phyloP scores from a whole-genome alignment of 768 basidiomycete genomes.

The Trametes punicea region DNA sequence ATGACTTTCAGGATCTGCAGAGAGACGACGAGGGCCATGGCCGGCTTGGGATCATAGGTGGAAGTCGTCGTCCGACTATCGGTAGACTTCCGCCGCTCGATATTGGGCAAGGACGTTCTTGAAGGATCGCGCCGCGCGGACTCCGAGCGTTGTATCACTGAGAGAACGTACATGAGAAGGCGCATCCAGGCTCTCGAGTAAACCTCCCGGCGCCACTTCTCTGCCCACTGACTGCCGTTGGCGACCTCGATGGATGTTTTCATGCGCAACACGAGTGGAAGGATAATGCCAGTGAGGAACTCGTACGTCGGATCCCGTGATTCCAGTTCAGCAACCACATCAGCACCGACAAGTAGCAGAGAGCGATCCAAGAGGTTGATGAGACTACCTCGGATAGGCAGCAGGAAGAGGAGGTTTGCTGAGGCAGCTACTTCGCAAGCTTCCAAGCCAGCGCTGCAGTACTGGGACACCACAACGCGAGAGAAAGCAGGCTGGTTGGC shows the following conservation, averaged over 20 bases:
- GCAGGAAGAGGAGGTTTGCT: conserved; percentile 30
- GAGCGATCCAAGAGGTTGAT: conserved; percentile 34
- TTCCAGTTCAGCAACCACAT: conserved; percentile 56
- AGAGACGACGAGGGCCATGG: conserved; percentile 41
- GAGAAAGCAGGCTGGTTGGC: conserved; percentile 52
- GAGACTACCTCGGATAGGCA: conserved; percentile 28
- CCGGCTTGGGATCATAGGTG: conserved; percentile 20
- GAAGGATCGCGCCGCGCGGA: conserved; percentile 3
- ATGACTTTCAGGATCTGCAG: conserved; percentile 69
- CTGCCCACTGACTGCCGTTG: conserved; percentile 39
- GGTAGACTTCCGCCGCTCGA: conserved; percentile 47
- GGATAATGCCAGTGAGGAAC: conserved; percentile 60
- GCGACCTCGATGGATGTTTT: conserved; percentile 47
- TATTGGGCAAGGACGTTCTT: conserved; percentile 26
- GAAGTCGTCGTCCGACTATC: conserved; percentile 37
- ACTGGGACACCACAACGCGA: conserved; percentile 32
- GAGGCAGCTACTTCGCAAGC: conserved; percentile 34
- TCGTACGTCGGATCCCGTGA: conserved; percentile 52
- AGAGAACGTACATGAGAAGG: conserved; percentile 55
- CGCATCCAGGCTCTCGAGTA: conserved; percentile 57
- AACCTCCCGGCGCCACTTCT: conserved; percentile 45
- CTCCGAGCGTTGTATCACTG: conserved; percentile 41
- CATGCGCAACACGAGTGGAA: conserved; percentile 57
- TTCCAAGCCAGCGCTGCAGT: conserved; percentile 35
- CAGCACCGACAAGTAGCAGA: conserved; percentile 46